phyloP scores from a whole-genome alignment of 2,329 filamentous ascomycete species.

The Fusarium sp. region DNA sequence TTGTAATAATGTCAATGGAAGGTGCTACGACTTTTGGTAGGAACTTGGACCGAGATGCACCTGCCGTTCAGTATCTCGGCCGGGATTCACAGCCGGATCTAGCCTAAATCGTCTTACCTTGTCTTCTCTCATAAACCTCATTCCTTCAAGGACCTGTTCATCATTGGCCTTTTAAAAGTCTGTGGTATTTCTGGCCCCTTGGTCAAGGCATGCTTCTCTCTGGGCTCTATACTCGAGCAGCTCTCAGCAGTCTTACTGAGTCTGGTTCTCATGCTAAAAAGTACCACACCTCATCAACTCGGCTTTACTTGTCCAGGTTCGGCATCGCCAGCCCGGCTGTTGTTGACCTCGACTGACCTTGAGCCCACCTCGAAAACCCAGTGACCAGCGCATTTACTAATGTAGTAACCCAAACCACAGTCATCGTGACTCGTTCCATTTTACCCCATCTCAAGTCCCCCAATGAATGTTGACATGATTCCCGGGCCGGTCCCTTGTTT shows the following conservation, averaged over 20 bases:
- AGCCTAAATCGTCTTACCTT: constrained; percentile 50
- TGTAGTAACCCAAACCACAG: background rate
- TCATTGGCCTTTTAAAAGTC: constrained; percentile 1
- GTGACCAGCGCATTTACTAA: constrained; percentile 14
- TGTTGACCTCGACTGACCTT: constrained; percentile 48
- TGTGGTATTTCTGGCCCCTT: background rate
- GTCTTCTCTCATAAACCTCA: constrained; percentile 26
- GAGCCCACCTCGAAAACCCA: constrained; percentile 38
- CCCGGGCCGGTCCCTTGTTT: constrained; percentile 38
- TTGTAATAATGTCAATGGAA: constrained; percentile 8
- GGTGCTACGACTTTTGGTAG: constrained; percentile 31
- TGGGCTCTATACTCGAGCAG: background rate
- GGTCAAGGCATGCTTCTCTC: background rate
- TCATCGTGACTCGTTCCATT: constrained; percentile 36
- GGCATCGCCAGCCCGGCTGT: constrained; percentile 35
- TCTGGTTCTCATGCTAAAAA: background rate
- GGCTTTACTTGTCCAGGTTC: constrained; percentile 40
- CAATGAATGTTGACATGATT: constrained; percentile 24
- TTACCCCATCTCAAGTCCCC: constrained; percentile 32
- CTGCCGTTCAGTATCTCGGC: constrained; percentile 21
- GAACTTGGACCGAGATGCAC: constrained; percentile 21
- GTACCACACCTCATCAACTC: constrained; percentile 1
- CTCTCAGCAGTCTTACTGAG: constrained; percentile 7
- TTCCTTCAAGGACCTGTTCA: constrained; percentile 27
- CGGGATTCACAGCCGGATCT: constrained; percentile 42